These are phyloP conservation scores for Setaria italica DNA, from an alignment of 202 grass and related monocot species.

Conservation along the genomic window DNA sequence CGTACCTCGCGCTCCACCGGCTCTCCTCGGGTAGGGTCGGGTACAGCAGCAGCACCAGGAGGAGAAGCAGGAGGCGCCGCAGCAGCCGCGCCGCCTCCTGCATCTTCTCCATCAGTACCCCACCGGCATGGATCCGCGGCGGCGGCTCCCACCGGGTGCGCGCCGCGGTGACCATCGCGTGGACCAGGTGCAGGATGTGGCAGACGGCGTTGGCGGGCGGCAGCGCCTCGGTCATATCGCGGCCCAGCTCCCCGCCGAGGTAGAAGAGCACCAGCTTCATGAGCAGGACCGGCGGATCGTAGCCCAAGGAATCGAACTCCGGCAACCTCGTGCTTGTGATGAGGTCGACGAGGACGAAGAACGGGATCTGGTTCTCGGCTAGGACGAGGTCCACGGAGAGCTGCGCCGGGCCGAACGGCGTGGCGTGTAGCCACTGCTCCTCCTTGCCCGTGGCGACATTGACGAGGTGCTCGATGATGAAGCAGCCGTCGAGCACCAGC, in stretches of 20 bases:
- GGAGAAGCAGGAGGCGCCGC: constrained; percentile 20
- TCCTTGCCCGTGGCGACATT: constrained; percentile 16
- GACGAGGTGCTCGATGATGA: constrained; percentile 64
- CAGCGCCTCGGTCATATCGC: constrained; percentile 26
- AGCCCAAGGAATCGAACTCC: neutral
- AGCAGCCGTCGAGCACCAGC: constrained; percentile 64
- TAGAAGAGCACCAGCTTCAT: constrained; percentile 49
- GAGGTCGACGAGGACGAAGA: constrained; percentile 54
- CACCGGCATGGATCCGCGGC: constrained; percentile 31
- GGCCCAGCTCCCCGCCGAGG: constrained; percentile 52
- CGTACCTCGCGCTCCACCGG: constrained; percentile 54
- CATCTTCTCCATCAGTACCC: constrained; percentile 5
- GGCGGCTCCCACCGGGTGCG: constrained; percentile 39
- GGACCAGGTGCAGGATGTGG: constrained; percentile 56
- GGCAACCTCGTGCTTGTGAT: constrained; percentile 28
- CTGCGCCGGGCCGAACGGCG: constrained; percentile 50
- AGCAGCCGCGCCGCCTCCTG: constrained; percentile 35
- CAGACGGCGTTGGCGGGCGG: neutral
- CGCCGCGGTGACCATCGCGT: constrained; percentile 41
- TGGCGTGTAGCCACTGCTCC: constrained; percentile 45
- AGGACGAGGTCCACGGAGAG: constrained; percentile 60
- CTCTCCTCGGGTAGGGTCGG: constrained; percentile 58
- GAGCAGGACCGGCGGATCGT: neutral
- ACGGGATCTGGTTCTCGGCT: constrained; percentile 59
- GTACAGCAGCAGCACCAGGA: constrained; percentile 56